phyloP scores from a whole-genome alignment of 108 stramenopile genomes.

The Licmophora abbreviata region DNA sequence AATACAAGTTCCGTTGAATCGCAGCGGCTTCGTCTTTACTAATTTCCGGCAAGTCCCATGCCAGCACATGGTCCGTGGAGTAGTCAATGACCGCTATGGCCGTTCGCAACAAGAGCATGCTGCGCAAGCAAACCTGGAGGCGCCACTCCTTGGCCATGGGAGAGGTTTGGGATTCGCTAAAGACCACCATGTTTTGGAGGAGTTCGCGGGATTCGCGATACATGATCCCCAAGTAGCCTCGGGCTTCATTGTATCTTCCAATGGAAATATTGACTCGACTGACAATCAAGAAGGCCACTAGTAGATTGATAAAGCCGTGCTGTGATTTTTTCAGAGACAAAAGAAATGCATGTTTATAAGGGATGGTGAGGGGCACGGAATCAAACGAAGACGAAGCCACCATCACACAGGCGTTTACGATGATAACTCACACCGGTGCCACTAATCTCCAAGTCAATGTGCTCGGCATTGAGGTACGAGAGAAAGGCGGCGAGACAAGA shows the following conservation, averaged over 20 bases:
- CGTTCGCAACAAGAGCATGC: conserved; percentile 20
- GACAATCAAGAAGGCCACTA: conserved; percentile 34
- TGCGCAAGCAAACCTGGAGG: conserved; percentile 26
- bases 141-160: conserved; percentile 35
- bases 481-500: no score
- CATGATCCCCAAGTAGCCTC: conserved; percentile 7
- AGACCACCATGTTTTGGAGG: conserved; percentile 19
- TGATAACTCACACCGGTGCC: no score
- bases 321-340: no score
- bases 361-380: no score
- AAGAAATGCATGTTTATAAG: no score
- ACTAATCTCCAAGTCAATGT: no score
- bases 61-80: conserved; percentile 1
- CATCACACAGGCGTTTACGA: no score
- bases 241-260: conserved; percentile 16
- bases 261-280: conserved; percentile 19
- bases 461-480: no score
- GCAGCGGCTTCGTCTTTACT: conserved; percentile 5
- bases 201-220: conserved; percentile 12
- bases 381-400: no score
- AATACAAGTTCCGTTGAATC: neutral
- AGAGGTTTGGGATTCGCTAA: conserved; percentile 12
- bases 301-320: conserved; percentile 11
- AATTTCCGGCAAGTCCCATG: conserved; percentile 38
- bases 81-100: conserved; percentile 27